A percentile compares a stretch with the other conserved stretches of the same genome.
These are phyloP conservation scores for Aphanomyces astaci DNA, from an alignment of 352 stramenopile genomes.

Conservation along the genomic window DNA sequence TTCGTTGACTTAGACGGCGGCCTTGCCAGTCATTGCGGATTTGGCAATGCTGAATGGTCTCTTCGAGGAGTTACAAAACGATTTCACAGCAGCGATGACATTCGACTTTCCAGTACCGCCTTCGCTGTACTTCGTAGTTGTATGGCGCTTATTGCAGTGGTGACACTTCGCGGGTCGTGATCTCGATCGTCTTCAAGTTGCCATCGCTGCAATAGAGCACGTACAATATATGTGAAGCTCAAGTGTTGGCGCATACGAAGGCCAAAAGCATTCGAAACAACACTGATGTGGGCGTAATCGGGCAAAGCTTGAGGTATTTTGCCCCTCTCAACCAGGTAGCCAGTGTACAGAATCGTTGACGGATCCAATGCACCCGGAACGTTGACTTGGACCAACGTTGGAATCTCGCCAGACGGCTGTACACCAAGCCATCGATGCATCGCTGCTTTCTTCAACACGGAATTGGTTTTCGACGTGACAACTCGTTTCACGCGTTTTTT, in stretches of 20 bases:
- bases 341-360: background rate
- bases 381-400: background rate
- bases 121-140: background rate
- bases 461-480: too few relatives aligned
- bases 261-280: background rate
- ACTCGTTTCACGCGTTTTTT: too few relatives aligned
- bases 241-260: background rate
- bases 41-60: background rate
- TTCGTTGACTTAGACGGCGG: background rate
- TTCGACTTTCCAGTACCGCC: background rate
- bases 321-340: background rate
- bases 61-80: background rate
- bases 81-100: background rate
- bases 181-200: background rate
- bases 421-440: too few relatives aligned
- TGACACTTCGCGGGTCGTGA: background rate
- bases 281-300: background rate
- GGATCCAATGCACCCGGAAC: background rate
- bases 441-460: too few relatives aligned
- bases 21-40: slow-evolving; percentile 2
- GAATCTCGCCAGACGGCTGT: too few relatives aligned
- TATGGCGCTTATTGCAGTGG: background rate
- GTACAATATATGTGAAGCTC: background rate
- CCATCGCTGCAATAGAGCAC: background rate
- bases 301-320: background rate